A percentile compares a stretch with the other conserved stretches of the same genome.
Conservation (phyloP, 305 asterid genomes). For the Fraxinus velutina region DNA sequence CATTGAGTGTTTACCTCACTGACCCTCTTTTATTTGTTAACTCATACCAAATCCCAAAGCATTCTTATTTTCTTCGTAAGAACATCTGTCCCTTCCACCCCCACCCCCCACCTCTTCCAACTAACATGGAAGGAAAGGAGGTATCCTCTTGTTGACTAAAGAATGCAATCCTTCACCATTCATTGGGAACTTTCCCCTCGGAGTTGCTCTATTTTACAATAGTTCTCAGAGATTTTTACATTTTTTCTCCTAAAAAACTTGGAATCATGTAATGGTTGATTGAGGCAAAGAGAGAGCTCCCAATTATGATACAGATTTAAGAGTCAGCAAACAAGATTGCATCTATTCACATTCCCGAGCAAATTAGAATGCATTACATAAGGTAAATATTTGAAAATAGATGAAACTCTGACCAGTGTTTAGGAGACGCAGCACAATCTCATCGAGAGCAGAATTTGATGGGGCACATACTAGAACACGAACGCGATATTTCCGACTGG, state of each 20-base stretch:
- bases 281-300: slow-evolving; percentile 11
- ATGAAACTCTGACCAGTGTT: slow-evolving; percentile 58
- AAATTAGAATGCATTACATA: slow-evolving; percentile 13
- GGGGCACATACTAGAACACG: slow-evolving; percentile 98
- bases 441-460: slow-evolving; percentile 98
- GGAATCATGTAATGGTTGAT: background rate
- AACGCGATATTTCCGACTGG: slow-evolving; percentile 90
- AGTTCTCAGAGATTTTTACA: slow-evolving; percentile 5
- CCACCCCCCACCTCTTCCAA: slow-evolving; percentile 3
- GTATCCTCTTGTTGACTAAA: slow-evolving; percentile 1
- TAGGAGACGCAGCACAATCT: slow-evolving; percentile 78
- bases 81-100: background rate
- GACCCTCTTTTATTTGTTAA: background rate
- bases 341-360: slow-evolving; percentile 12
- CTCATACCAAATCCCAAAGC: background rate
- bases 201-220: slow-evolving; percentile 4
- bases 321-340: slow-evolving; percentile 10
- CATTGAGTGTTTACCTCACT: background rate
- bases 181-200: slow-evolving; percentile 1
- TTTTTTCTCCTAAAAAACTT: background rate
- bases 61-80: slow-evolving; percentile 5
- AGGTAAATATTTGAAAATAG: slow-evolving; percentile 13
- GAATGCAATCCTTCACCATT: background rate
- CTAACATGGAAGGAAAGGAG: background rate
- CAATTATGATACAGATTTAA: slow-evolving; percentile 9